Evolutionary conservation across 108 stramenopile genomes (phyloP), one percentile per base, ranked within the genome.

Genomic region (Fistulifera solaris): DNA sequence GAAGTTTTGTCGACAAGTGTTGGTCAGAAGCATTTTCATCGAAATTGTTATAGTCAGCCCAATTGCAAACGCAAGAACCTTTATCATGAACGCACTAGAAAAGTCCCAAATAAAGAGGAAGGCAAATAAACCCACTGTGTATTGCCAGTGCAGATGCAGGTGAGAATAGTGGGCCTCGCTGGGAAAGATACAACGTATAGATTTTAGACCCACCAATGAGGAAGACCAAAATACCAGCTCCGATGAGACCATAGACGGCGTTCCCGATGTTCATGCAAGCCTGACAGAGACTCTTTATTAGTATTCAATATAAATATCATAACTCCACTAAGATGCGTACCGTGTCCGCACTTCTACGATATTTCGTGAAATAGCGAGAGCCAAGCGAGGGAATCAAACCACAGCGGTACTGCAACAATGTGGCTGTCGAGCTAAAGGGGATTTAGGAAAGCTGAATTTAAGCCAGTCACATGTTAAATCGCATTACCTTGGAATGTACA

Each of bases 91-190:
- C 14, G 27, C 24, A 17, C 43, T 21, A 1, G 61, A 26, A 54
- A 62, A 57, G 2, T 52, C 51, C 71, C 71, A 72, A 10, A 66
- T 41, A 27, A 68, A 60, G 17, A 73, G 52, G 52, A 73, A 73
- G 12, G 59, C n/a, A 15, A 65, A 4, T 18, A 58, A 27, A 21
- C 19, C 44, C 44, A 45, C 44, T 35, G 31, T 3, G 3, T 8
- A 35, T 35, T 35, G 31, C 31, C 6, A 6, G 31, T 35, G 31
- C 8, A 6, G n/a, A n/a, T n/a, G n/a, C n/a, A n/a, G n/a, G n/a
- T n/a, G n/a, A n/a, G n/a, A n/a, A n/a, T n/a, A n/a, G n/a, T n/a
- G n/a, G n/a, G n/a, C 31, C 3, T 35, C 8, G 3, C 8, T 3
- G 8, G 8, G 3, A 35, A 35, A 35, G 31, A 35, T 8, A 8